phyloP scores from a whole-genome alignment of 1,284 basidiomycete genomes.

The Cerioporus squamosus region DNA sequence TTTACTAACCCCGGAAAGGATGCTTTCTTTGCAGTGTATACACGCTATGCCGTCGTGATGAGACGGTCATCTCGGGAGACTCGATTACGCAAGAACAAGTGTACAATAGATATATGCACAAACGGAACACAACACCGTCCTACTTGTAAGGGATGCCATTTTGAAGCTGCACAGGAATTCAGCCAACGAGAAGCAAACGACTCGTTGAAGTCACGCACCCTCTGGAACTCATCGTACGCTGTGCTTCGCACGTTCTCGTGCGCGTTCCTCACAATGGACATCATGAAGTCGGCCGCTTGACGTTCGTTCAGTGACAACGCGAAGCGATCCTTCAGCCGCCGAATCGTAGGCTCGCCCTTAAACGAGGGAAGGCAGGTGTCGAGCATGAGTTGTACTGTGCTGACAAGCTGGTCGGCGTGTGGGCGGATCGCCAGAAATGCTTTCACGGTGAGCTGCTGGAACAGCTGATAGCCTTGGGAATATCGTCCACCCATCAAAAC shows the following conservation, averaged over 20 bases:
- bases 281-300: conserved; percentile 93
- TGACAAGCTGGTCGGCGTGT: conserved; percentile 88
- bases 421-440: conserved; percentile 95
- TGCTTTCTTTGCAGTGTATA: too few species aligned
- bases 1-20: too few species aligned
- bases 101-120: too few species aligned
- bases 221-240: conserved; percentile 92
- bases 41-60: too few species aligned
- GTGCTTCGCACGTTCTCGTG: conserved; percentile 93
- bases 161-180: conserved; percentile 44
- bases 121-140: background rate
- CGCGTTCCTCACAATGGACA: conserved; percentile 88
- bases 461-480: conserved; percentile 92
- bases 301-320: conserved; percentile 83
- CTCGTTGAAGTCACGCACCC: conserved; percentile 51
- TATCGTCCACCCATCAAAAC: conserved; percentile 94
- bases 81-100: too few species aligned
- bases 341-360: conserved; percentile 94
- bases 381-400: conserved; percentile 92
- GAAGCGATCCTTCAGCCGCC: conserved; percentile 87
- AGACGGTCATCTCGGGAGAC: too few species aligned
- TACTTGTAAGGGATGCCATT: conserved; percentile 41
- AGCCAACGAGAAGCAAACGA: background rate
- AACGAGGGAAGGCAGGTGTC: conserved; percentile 95
- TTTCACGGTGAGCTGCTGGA: conserved; percentile 94